Evolutionary conservation across 108 stramenopile genomes (phyloP), one percentile per base, ranked within the genome.

Genomic region (Nitzschia putrida): DNA sequence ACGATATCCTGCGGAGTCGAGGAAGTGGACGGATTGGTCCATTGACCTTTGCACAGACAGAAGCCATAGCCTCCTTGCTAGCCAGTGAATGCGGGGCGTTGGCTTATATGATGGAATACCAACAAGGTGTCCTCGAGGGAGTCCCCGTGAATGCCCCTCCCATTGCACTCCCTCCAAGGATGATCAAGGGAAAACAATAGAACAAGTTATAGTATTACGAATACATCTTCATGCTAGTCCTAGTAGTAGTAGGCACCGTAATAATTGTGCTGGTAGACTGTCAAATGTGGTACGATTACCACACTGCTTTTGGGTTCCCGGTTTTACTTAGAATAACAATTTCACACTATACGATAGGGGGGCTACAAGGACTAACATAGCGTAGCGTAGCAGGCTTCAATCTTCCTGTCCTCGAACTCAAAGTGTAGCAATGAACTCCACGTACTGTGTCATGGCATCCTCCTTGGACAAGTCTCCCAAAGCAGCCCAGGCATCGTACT

Each of bases 51-150:
- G 83, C 90, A 9, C 93, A 95, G 58, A 80, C 88, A 37, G 82
- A 88, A 72, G 93, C 90, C 23, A 72, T 91, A 52, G 89, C 88
- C 1, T 85, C 74, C 44, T 74, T 95, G 69, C 72, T 95, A 44
- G 89, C 90, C 38, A 79, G 67, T 57, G 87, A 91, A 61, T 95
- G 93, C 69, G 93, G 93, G 12, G 93, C 93, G 3, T 64, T 95
- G 61, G 72, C 76, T 54, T 95, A 88, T 74, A 95, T 95, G 93
- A 65, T 66, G 39, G 92, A 93, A 11, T 93, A 95, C 49, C 73
- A 83, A 55, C 69, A 79, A 51, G 87, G 83, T 18, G 45, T 82
- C 12, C 57, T 76, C 64, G 76, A 74, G 25, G 92, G 89, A 22
- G 85, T 59, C 38, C 61, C 74, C 45, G 80, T 90, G 0, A 69